Evolutionary conservation across 2,329 filamentous ascomycete genomes (phyloP), one percentile per base, ranked within the genome.

Genomic region (Fusarium xyrophilum): DNA sequence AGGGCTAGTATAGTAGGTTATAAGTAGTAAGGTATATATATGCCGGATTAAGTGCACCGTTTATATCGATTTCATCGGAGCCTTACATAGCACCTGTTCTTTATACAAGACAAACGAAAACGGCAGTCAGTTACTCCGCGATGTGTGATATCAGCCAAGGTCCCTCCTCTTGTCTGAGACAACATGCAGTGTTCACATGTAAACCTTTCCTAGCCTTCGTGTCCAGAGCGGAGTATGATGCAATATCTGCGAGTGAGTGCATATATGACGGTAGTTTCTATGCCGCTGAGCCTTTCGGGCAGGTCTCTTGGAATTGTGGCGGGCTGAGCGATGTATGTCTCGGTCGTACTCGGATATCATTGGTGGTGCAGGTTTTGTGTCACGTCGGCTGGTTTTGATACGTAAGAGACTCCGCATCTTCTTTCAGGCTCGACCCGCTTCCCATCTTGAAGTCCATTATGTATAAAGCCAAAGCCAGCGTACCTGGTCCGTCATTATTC

Each of bases 361-460:
- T 50, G 46, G 46, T 15, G 17, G 8, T 36, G 6, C 7, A 27
- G 21, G 0, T 15, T n/a, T 32, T 3, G 46, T 50, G 30, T 50
- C 46, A 36, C 21, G 1, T 50, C 46, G 30, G 46, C 4, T 15
- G 8, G 21, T n/a, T 6, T 15, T 50, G 44, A 47, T 47, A 27
- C n/a, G 44, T 13, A 6, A 47, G n/a, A 21, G n/a, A 50, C 46
- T 50, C 46, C 30, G 30, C 21, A n/a, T 50, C 17, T 11, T 8
- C 9, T n/a, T 50, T 50, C 46, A 27, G 46, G 46, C 30, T 27
- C 21, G 7, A 3, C 21, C 1, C 19, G 15, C 0, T 5, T 32
- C 14, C 1, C 13, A n/a, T 15, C 25, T 3, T 0, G 10, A 9
- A 2, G 17, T 19, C 11, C 3, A 2, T 15, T 6, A 9, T 43